These are phyloP conservation scores for Fagus sylvatica DNA, from an alignment of 306 rosid species.

Conservation along the genomic window DNA sequence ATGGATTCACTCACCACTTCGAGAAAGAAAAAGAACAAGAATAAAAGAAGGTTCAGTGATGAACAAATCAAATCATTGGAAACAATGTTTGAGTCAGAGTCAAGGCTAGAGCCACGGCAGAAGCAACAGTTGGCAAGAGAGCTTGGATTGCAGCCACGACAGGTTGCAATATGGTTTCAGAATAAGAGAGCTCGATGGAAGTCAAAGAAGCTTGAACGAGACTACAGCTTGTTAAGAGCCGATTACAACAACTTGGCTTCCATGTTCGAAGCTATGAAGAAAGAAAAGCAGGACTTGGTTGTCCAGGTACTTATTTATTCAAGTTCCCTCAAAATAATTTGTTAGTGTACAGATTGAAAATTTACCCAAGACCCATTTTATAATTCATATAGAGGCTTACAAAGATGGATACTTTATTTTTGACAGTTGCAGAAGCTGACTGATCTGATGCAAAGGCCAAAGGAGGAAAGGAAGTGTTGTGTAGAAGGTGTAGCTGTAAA, in stretches of 20 bases:
- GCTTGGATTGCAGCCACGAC: constrained; percentile 87
- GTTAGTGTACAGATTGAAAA: too few relatives aligned
- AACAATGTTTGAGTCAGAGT: constrained; percentile 64
- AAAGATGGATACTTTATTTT: background rate
- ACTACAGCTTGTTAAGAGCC: constrained; percentile 46
- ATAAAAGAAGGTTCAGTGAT: constrained; percentile 77
- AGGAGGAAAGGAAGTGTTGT: constrained; percentile 31
- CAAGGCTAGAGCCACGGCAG: constrained; percentile 80
- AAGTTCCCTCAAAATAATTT: background rate
- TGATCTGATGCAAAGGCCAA: constrained; percentile 48
- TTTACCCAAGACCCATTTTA: background rate
- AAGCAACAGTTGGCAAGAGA: constrained; percentile 76
- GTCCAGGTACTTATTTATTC: constrained; percentile 51
- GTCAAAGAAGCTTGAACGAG: constrained; percentile 79
- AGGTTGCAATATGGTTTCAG: constrained; percentile 97
- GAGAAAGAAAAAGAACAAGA: constrained; percentile 47
- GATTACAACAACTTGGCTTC: constrained; percentile 63
- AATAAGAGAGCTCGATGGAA: constrained; percentile 94
- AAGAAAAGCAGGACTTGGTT: constrained; percentile 69
- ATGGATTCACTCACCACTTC: constrained; percentile 1
- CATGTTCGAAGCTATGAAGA: constrained; percentile 59
- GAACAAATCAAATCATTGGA: constrained; percentile 82
- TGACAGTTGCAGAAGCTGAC: constrained; percentile 77
- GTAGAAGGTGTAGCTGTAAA: constrained; percentile 28
- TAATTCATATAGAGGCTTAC: background rate